Conservation (phyloP, 768 basidiomycete species). For the Suillus bovinus region DNA sequence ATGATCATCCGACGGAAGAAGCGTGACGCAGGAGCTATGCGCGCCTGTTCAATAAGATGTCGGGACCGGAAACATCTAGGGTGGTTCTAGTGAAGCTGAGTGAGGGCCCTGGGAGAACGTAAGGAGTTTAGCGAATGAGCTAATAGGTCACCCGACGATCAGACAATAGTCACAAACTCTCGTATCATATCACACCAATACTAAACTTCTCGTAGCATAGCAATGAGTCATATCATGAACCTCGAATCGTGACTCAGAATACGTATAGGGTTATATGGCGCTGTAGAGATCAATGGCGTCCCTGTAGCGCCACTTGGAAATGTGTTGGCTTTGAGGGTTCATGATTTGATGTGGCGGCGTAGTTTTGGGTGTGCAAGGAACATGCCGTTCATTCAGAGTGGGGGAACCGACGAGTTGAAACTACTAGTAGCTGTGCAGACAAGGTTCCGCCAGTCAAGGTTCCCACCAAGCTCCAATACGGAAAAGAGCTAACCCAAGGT, state of each 20-base stretch:
- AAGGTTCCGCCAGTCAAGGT: constrained; percentile 3
- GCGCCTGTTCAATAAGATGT: neutral
- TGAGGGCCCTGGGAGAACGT: neutral
- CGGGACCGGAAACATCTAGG: constrained; percentile 7
- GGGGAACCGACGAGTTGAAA: no score
- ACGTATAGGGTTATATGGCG: constrained; percentile 2
- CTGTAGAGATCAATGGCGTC: neutral
- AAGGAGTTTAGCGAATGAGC: constrained; percentile 3
- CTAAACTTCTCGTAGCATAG: constrained; percentile 6
- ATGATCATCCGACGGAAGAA: neutral
- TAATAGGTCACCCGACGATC: constrained; percentile 1
- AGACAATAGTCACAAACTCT: neutral
- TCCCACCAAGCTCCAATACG: neutral
- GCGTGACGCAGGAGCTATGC: neutral
- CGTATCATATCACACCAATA: constrained; percentile 6
- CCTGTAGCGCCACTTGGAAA: neutral
- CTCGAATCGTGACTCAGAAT: neutral
- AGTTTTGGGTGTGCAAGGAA: no score
- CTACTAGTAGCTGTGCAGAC: no score
- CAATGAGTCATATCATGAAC: neutral
- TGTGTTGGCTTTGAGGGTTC: neutral
- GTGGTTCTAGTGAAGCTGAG: no score
- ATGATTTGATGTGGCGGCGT: neutral
- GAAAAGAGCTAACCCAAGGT: constrained; percentile 5
- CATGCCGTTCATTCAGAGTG: no score